Percentiles rank a stretch among this genome's conserved stretches.
These are phyloP conservation scores for Sambucus nigra DNA, from an alignment of 129 eudicot species.

Conservation along the genomic window DNA sequence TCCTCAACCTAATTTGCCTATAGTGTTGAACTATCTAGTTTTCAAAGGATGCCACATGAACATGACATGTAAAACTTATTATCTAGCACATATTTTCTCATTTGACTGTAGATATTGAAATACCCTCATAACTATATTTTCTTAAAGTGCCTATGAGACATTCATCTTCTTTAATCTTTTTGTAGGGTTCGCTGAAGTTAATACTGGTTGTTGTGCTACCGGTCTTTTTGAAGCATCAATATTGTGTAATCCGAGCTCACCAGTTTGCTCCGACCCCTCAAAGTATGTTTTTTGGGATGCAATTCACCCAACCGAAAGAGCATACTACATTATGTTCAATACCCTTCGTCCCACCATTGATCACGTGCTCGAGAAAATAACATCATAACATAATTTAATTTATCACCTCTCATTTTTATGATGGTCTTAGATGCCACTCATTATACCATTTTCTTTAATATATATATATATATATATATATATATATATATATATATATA, in stretches of 20 bases:
- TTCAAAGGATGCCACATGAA: too few relatives aligned
- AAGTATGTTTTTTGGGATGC: conserved; percentile 51
- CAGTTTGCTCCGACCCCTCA: conserved; percentile 42
- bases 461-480: too few relatives aligned
- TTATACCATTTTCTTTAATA: too few relatives aligned
- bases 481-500: too few relatives aligned
- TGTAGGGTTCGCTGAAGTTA: conserved; percentile 37
- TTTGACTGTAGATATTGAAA: background rate
- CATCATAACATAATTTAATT: background rate
- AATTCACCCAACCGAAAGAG: conserved; percentile 42
- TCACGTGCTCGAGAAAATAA: background rate
- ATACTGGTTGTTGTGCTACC: conserved; percentile 67
- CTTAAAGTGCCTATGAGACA: background rate
- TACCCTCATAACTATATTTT: background rate
- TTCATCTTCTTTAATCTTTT: background rate
- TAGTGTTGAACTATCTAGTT: too few relatives aligned
- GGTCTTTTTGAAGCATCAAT: conserved; percentile 49
- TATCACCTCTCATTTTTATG: too few relatives aligned
- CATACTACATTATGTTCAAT: conserved; percentile 17
- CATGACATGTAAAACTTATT: too few relatives aligned
- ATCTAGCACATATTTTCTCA: background rate
- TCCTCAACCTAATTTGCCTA: too few relatives aligned
- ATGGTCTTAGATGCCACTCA: too few relatives aligned
- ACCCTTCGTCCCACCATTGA: conserved; percentile 12
- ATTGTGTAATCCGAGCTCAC: conserved; percentile 42